Evolutionary conservation across 2,329 filamentous ascomycete species (phyloP).

Genomic region (Fusarium oligoseptatum): DNA sequence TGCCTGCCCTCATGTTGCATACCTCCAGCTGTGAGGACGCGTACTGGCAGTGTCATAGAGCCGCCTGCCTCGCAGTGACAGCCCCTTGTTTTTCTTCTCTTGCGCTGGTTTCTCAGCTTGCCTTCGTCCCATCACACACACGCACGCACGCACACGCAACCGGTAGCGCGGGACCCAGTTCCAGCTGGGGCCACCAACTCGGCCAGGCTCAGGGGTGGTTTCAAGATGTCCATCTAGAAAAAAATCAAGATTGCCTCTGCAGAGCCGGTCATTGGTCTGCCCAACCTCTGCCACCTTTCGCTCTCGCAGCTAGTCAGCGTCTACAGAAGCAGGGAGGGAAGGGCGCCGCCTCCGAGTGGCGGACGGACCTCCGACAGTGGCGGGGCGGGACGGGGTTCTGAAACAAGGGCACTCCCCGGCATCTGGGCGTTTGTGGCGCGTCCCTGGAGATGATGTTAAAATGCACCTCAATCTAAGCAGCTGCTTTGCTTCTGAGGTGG

Average conservation of each 20-base stretch:
- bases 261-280: slow-evolving; percentile 23
- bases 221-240: slow-evolving; percentile 34
- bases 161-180: slow-evolving; percentile 10
- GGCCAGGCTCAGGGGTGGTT: slow-evolving; percentile 38
- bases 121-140: neutral
- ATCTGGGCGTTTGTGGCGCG: neutral
- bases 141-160: neutral
- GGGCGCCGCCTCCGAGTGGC: slow-evolving; percentile 36
- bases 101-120: neutral
- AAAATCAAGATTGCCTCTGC: slow-evolving; percentile 30
- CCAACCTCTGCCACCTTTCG: slow-evolving; percentile 10
- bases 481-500: neutral
- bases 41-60: slow-evolving; percentile 26
- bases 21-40: slow-evolving; percentile 15
- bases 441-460: slow-evolving; percentile 5
- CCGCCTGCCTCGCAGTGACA: slow-evolving; percentile 12
- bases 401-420: slow-evolving; percentile 34
- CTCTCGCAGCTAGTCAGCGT: slow-evolving; percentile 18
- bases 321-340: slow-evolving; percentile 11
- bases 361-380: slow-evolving; percentile 28
- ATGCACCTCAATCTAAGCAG: neutral
- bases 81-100: slow-evolving; percentile 19
- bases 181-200: slow-evolving; percentile 24
- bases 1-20: neutral
- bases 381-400: slow-evolving; percentile 31